Conservation (phyloP, 192 early-diverging fungal species). For the Glomus cerebriforme region DNA sequence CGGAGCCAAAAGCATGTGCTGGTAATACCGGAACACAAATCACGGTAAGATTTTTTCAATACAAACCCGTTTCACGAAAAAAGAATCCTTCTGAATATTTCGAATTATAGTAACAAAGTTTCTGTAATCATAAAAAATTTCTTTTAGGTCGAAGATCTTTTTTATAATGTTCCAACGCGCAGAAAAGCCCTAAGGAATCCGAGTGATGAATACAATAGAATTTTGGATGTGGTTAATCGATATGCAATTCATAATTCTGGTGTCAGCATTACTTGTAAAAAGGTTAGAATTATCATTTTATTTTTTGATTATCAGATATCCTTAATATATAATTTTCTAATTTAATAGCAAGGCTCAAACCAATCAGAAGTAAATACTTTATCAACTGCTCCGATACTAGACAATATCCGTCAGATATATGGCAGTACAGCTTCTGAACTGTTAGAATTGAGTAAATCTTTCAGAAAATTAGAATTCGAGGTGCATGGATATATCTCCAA, state of each 20-base stretch:
- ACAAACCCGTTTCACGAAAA: background rate
- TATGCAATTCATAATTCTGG: slow-evolving; percentile 93
- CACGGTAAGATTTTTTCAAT: slow-evolving; percentile 51
- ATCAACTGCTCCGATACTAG: slow-evolving; percentile 57
- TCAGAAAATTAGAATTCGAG: slow-evolving; percentile 56
- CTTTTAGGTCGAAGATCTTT: slow-evolving; percentile 85
- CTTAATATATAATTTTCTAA: background rate
- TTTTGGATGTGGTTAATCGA: slow-evolving; percentile 85
- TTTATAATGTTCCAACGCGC: slow-evolving; percentile 90
- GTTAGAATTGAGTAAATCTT: slow-evolving; percentile 58
- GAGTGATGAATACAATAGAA: slow-evolving; percentile 87
- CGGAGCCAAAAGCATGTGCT: slow-evolving; percentile 90
- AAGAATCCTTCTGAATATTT: no score
- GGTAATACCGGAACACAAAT: slow-evolving; percentile 96
- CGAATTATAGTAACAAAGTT: background rate
- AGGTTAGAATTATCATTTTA: slow-evolving; percentile 50
- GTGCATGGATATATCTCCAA: slow-evolving; percentile 85
- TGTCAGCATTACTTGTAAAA: slow-evolving; percentile 87
- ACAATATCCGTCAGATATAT: slow-evolving; percentile 84
- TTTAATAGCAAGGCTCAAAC: slow-evolving; percentile 59
- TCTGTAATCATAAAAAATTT: background rate
- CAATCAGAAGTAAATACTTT: slow-evolving; percentile 81
- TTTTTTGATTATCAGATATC: background rate
- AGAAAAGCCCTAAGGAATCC: slow-evolving; percentile 82
- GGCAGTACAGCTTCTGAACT: slow-evolving; percentile 84